phyloP scores from a whole-genome alignment of 2,329 filamentous ascomycete species.

The Trichoderma asperellum region DNA sequence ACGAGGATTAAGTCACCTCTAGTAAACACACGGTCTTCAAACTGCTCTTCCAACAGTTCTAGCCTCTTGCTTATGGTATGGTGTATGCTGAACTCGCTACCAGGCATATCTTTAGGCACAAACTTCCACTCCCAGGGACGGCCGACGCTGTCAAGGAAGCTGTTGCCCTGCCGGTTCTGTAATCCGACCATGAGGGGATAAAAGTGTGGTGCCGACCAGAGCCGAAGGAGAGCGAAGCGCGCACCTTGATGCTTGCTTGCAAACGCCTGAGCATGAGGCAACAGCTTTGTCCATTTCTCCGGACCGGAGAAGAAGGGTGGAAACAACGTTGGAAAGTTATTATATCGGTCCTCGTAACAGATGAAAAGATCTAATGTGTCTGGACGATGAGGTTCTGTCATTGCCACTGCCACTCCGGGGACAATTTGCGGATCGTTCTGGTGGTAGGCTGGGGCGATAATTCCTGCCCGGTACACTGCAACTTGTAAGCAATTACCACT shows the following conservation, averaged over 20 bases:
- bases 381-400: constrained; percentile 37
- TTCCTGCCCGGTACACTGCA: constrained; percentile 36
- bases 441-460: constrained; percentile 34
- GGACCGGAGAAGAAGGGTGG: constrained; percentile 31
- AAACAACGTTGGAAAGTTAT: constrained; percentile 26
- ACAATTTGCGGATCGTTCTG: constrained; percentile 33
- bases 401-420: constrained; percentile 33
- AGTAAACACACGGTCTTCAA: constrained; percentile 32
- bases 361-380: constrained; percentile 37
- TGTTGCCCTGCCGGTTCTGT: constrained; percentile 30
- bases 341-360: constrained; percentile 35
- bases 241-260: constrained; percentile 27
- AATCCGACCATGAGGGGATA: constrained; percentile 38
- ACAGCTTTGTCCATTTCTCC: constrained; percentile 33
- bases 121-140: constrained; percentile 39
- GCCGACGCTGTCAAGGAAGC: constrained; percentile 36
- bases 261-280: constrained; percentile 33
- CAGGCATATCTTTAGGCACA: constrained; percentile 37
- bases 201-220: constrained; percentile 39
- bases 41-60: constrained; percentile 30
- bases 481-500: constrained; percentile 22
- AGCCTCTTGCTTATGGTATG: constrained; percentile 26
- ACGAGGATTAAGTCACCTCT: constrained; percentile 37
- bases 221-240: constrained; percentile 36
- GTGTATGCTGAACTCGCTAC: constrained; percentile 36